These are phyloP conservation scores for Clitopilus hobsonii DNA, from an alignment of 768 basidiomycete genomes.

Conservation along the genomic window DNA sequence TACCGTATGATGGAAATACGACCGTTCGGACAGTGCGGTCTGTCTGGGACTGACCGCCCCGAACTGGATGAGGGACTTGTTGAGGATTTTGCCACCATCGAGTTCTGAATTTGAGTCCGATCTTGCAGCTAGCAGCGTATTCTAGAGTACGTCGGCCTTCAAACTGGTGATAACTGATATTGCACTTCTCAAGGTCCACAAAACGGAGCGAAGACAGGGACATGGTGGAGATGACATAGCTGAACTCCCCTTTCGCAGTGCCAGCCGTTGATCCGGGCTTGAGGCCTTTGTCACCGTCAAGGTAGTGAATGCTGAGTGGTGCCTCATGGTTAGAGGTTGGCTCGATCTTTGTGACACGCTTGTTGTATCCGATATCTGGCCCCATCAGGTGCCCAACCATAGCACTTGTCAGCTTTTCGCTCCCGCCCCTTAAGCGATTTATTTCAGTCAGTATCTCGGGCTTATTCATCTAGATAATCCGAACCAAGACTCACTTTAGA, in stretches of 20 bases:
- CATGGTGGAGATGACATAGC: conserved; percentile 26
- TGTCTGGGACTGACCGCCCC: conserved; percentile 38
- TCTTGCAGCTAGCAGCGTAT: conserved; percentile 27
- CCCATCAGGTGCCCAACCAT: conserved; percentile 5
- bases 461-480: too few relatives aligned
- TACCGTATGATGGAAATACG: conserved; percentile 40
- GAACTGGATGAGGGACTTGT: too few relatives aligned
- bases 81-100: conserved; percentile 26
- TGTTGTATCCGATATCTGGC: not conserved
- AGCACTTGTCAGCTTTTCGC: conserved; percentile 8
- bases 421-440: conserved; percentile 13
- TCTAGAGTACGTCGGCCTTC: conserved; percentile 24
- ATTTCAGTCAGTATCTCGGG: too few relatives aligned
- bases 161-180: conserved; percentile 22
- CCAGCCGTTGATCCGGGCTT: conserved; percentile 1
- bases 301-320: not conserved
- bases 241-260: conserved; percentile 1
- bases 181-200: conserved; percentile 16
- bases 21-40: conserved; percentile 35
- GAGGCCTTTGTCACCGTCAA: too few relatives aligned
- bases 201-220: conserved; percentile 24
- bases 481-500: conserved; percentile 19
- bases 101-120: conserved; percentile 28
- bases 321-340: not conserved
- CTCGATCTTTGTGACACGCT: conserved; percentile 10